Base-by-base conservation (phyloP, 495 filamentous ascomycete species). In the Aspergillus saccharolyticus region DNA sequence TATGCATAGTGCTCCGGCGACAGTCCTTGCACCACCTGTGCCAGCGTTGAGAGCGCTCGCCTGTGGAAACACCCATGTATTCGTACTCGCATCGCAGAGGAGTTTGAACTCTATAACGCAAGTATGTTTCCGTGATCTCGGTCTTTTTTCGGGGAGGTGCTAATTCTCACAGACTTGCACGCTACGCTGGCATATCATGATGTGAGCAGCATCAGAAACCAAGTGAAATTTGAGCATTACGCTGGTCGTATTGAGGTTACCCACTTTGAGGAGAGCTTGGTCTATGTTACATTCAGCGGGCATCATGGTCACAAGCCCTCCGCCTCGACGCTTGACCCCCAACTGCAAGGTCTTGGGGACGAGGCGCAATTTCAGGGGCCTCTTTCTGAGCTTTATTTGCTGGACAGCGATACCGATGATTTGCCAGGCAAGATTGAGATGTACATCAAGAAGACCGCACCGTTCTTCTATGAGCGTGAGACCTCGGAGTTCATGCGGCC, bases 21-120 rank as follows among this genome's bases (percentile, higher is more conserved):
- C 24, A 85, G 77, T n/a, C 90, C 90, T 4, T 96, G 90, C 64
- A 83, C 78, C 19, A 88, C 89, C n/a, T 96, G 90, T 57, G 76
- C 79, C 24, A 88, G 85, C 61, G 87, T 94, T 3, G 80, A 90
- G 55, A 85, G 83, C 43, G 89, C 90, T 1, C 81, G 89, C 21
- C 71, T 94, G 3, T 96, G 90, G 90, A 89, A 86, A 61, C 80
- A 83, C 19, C 87, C 86, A 7, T 96, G 90, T 65, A 83, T 91
- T 44, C 82, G 89, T 22, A 89, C 85, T 0, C 85, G 85, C 22
- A 82, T 94, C 49, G 83, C 82, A 0, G 87, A 91, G 52, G 82
- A 87, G 63, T 83, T 90, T 57, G 83, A 88, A 48, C 71, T 91
- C 12, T 91, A 87, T 64, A 84, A 83, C 53, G 82, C 86, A 22